Base-by-base conservation (phyloP, 768 basidiomycete genomes). In the Chalciporus sphaerocephalus region DNA sequence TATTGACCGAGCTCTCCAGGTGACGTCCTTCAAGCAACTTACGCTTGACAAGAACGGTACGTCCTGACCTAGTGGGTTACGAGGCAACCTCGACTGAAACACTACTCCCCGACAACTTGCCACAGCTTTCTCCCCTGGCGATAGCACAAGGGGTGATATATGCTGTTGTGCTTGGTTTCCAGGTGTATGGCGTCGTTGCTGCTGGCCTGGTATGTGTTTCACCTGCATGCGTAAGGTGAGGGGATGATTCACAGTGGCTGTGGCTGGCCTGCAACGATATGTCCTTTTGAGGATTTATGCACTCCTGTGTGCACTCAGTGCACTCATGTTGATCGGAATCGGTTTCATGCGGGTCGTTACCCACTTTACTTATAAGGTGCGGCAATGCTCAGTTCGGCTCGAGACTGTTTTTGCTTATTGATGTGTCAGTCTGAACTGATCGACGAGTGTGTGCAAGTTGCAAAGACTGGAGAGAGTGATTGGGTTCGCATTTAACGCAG, bases 281-380 rank as follows among this genome's bases (percentile, higher is more conserved):
- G 25, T 58, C 0, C 55, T 83, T 20, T 71, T 84, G 25, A 75
- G 80, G 42, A 53, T 78, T 3, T 88, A 80, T 58, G 75, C 83
- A 1, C 71, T 75, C 38, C 54, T 79, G 15, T 76, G 79, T 2
- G 62, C 69, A 0, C 48, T 76, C 3, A 74, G 72, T 6, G 59
- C 76, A 16, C 58, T 83, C 38, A 56, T 82, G 2, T 66, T 83
- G 18, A 53, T 75, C 6, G 84, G 66, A 0, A 64, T 76, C 4
- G 78, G 75, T 6, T 51, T 89, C 32, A 55, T 83, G 50, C 73
- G 79, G 22, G 67, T 79, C 8, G 61, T 90, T 7, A 68, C 78
- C 1, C 87, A 91, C 56, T 89, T 87, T 52, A 70, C 69, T 0
- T 73, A 74, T 68, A 89, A 87, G 77, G 86, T 79, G 33, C 18